These are phyloP conservation scores for Cantharellus anzutake DNA, from an alignment of 768 basidiomycete genomes.

Conservation along the genomic window DNA sequence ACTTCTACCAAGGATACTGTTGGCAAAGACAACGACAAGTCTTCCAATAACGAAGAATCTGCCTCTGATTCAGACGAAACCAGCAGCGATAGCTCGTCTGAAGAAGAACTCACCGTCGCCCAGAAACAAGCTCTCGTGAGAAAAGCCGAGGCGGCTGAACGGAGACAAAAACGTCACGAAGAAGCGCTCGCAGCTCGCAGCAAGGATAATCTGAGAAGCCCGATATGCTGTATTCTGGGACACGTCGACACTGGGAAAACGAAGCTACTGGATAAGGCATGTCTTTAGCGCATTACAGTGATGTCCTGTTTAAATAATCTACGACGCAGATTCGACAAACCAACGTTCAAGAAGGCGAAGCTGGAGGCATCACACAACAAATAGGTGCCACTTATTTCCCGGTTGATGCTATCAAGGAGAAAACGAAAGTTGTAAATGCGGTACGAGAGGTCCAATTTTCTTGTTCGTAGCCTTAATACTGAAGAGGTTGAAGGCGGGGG, in stretches of 20 bases:
- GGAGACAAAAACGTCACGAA: conserved; percentile 58
- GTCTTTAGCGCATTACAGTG: conserved; percentile 8
- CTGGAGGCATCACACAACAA: conserved; percentile 98
- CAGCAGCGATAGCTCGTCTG: conserved; percentile 18
- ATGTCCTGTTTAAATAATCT: background rate
- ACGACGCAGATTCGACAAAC: conserved; percentile 83
- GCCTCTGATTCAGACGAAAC: conserved; percentile 18
- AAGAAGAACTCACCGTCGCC: conserved; percentile 33
- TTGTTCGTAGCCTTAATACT: background rate
- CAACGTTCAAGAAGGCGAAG: conserved; percentile 98
- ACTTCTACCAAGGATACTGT: conserved; percentile 20
- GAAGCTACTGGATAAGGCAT: conserved; percentile 86
- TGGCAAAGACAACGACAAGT: conserved; percentile 30
- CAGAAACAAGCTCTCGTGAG: conserved; percentile 49
- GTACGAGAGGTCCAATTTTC: conserved; percentile 19
- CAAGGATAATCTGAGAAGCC: conserved; percentile 82
- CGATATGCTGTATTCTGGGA: conserved; percentile 96
- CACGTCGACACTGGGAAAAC: conserved; percentile 99
- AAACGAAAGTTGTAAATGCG: conserved; percentile 86
- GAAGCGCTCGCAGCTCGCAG: conserved; percentile 70
- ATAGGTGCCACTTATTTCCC: conserved; percentile 99
- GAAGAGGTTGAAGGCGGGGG: conserved; percentile 15
- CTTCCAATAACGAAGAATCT: conserved; percentile 20
- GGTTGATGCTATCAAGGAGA: conserved; percentile 77
- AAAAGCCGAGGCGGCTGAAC: conserved; percentile 72